Base-by-base conservation (phyloP, 148 eudicot genomes). In the Cornus kousa region DNA sequence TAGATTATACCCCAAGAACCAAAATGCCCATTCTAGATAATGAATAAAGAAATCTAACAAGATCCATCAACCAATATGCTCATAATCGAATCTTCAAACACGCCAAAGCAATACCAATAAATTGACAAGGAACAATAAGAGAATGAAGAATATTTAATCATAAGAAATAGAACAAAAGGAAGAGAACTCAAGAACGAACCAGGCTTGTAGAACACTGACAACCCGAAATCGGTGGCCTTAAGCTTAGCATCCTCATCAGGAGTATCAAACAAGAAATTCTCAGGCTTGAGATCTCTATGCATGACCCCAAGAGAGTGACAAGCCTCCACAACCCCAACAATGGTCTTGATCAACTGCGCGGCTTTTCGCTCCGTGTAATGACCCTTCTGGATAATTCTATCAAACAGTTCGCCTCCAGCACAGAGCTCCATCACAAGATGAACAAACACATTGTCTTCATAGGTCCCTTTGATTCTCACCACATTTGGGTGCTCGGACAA, bases 231-330 rank as follows among this genome's bases (percentile, higher is more conserved):
- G 12, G 91, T 90, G 55, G 95, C 86, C 87, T 91, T 84, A 46
- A 91, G 93, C 79, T 78, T 83, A 62, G 95, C 91, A 86, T 91
- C 88, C 65, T 91, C 95, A 48, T 83, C 87, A 31, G 78, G n/a
- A 24, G 84, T 74, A 73, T 87, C 89, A 79, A 91, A 91, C 79
- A 91, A 74, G 78, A 91, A 91, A 88, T 91, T 91, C 87, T 91
- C 95, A 72, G 93, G 95, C 83, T 91, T 91, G 71, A 91, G 86
- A 85, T 91, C 95, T 12, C 95, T 85, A 83, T 91, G 95, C 95
- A 91, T 89, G 79, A 91, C 95, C 57, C 95, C 95, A 72, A 91
- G 89, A 67, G 95, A 90, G 77, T 91, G 95, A 62, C 95, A 91
- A 74, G 89, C 93, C 75, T 91, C 91, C 50, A 91, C 95, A 67